Evolutionary conservation across 1,284 basidiomycete genomes (phyloP), one percentile per base, ranked within the genome.

Genomic region (Thecaphora thlaspeos): DNA sequence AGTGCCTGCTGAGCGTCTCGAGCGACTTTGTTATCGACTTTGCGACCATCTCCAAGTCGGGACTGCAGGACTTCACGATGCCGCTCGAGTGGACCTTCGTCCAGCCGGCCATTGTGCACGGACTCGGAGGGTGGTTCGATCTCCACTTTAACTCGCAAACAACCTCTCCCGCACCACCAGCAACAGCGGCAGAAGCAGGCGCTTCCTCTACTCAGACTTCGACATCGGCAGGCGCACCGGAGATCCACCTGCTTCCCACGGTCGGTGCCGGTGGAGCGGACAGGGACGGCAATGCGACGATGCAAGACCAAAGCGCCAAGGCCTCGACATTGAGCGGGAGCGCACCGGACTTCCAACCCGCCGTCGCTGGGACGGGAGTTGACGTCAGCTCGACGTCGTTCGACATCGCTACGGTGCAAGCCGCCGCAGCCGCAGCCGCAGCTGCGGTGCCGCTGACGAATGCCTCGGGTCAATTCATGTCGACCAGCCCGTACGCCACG

Each of bases 91-190:
- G 65, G 51, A 55, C 51, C 17, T 67, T 66, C 24, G 36, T 56
- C 11, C 43, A 51, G 19, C 60, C 68, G 5, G 61, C 69, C 9
- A 60, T 68, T 24, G 62, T 75, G 3, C 73, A 76, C 39, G 71
- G 71, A 1, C 38, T 76, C 7, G 73, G 65, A 18, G 73, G 70
- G 8, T 76, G 73, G 73, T 76, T 76, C 39, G 73, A 76, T 47
- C 53, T 76, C 11, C 56, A 61, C 23, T 76, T 76, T 55, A 59
- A 61, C 30, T 61, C 67, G 17, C 65, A 64, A 38, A 51, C 61
- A 2, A 2, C 55, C 14, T 9, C 22, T 28, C 0, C 39, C 42
- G 4, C 46, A 5, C 8, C 21, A n/a, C 21, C 51, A 4, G 32
- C n/a, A 26, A 23, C 41, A 18, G 15, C 26, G 10, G 18, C 14